Conservation (phyloP, 1,284 basidiomycete genomes). For the Athelia sp. region DNA sequence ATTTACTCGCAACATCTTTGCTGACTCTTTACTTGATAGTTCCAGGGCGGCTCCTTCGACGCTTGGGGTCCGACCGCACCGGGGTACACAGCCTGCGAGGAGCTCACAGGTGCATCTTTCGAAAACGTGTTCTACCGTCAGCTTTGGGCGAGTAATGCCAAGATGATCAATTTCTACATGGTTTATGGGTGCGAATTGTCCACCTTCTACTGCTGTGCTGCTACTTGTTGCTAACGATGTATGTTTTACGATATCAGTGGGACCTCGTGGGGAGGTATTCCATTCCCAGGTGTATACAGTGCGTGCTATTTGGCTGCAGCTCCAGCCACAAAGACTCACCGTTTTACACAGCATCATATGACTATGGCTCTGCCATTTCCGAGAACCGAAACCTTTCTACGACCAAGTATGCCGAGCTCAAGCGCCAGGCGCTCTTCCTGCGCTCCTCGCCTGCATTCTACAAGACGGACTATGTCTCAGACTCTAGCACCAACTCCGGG, state of each 20-base stretch:
- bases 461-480: conserved; percentile 70
- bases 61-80: conserved; percentile 67
- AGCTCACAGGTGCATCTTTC: conserved; percentile 66
- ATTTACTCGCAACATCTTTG: too few species aligned
- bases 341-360: conserved; percentile 49
- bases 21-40: conserved; percentile 28
- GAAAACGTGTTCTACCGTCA: conserved; percentile 71
- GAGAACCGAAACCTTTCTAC: conserved; percentile 63
- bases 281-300: conserved; percentile 61
- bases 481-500: conserved; percentile 48
- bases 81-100: conserved; percentile 40
- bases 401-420: conserved; percentile 68
- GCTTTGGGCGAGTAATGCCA: conserved; percentile 73
- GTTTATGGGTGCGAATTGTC: conserved; percentile 53
- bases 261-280: conserved; percentile 74
- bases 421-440: conserved; percentile 69
- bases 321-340: too few species aligned
- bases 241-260: too few species aligned
- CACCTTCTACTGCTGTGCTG: background rate
- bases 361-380: conserved; percentile 62
- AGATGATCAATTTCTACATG: conserved; percentile 78
- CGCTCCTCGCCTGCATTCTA: conserved; percentile 71
- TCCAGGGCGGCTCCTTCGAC: conserved; percentile 71
- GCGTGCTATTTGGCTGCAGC: too few species aligned
- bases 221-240: conserved; percentile 6